Percentiles rank a stretch among this genome's conserved stretches.
Conservation (phyloP, 75 land plant genomes). For the Cunninghamia lanceolata region DNA sequence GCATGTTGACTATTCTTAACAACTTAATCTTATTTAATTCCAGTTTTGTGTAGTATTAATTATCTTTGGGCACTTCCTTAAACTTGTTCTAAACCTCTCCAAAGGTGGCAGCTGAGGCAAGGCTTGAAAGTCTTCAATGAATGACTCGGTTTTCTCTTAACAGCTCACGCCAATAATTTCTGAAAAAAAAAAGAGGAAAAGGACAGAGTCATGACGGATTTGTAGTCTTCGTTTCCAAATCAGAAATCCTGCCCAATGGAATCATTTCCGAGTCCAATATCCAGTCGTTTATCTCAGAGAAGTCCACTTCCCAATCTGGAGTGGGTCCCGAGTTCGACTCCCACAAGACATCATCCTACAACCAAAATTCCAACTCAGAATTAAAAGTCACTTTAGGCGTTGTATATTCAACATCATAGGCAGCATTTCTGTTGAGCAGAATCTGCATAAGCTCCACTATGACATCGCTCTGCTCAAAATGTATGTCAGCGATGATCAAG, state of each 20-base stretch:
- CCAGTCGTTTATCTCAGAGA: not conserved
- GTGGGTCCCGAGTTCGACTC: not conserved
- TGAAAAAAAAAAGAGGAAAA: not conserved
- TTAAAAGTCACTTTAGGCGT: not conserved
- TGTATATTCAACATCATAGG: not conserved
- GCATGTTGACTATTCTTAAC: too few species aligned
- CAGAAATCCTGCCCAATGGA: not conserved
- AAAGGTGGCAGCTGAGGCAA: too few species aligned
- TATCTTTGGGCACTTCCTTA: too few species aligned
- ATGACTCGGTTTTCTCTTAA: slow-evolving; percentile 21
- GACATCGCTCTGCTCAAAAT: not conserved
- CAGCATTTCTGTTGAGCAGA: not conserved
- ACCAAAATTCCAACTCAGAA: not conserved
- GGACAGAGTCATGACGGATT: not conserved
- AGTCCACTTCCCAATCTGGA: not conserved
- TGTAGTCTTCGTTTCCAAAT: not conserved
- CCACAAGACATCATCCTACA: not conserved
- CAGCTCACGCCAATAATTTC: slow-evolving; percentile 1
- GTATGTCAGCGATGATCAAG: not conserved
- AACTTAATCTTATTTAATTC: too few species aligned
- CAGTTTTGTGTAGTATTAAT: too few species aligned
- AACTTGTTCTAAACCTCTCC: too few species aligned
- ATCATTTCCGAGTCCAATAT: not conserved
- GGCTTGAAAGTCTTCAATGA: too few species aligned
- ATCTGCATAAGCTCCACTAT: not conserved